A percentile compares a stretch with the other conserved stretches of the same genome.
phyloP scores from a whole-genome alignment of 1,139 yeast genomes.

The Taphrina communis region DNA sequence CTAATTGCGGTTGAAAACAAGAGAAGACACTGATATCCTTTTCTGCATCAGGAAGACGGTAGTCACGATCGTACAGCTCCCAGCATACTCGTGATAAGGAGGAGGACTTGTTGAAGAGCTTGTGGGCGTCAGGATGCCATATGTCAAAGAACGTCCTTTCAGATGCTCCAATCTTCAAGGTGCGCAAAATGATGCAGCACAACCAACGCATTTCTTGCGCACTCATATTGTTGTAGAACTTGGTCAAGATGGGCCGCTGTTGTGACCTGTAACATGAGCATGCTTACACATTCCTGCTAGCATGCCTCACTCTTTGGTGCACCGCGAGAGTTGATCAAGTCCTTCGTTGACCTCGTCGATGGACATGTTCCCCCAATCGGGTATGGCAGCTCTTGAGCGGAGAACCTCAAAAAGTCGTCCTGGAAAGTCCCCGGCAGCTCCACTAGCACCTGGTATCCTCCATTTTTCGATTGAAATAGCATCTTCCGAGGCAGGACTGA shows the following conservation, averaged over 20 bases:
- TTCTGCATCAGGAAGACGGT: conserved; percentile 57
- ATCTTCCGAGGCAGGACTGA: conserved; percentile 61
- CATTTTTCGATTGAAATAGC: conserved; percentile 58
- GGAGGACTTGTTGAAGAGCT: conserved; percentile 69
- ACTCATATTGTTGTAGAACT: conserved; percentile 63
- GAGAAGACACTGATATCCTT: conserved; percentile 48
- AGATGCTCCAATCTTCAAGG: conserved; percentile 61
- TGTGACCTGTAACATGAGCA: conserved; percentile 46
- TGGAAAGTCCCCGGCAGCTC: conserved; percentile 55
- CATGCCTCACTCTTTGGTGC: conserved; percentile 41
- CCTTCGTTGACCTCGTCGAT: conserved; percentile 64
- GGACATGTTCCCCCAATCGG: conserved; percentile 54
- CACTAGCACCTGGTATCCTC: conserved; percentile 52
- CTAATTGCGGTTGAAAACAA: conserved; percentile 65
- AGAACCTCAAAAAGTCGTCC: conserved; percentile 53
- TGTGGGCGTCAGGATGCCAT: conserved; percentile 84
- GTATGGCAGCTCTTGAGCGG: conserved; percentile 54
- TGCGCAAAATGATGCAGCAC: conserved; percentile 68
- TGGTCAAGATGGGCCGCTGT: conserved; percentile 55
- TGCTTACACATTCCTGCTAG: not conserved
- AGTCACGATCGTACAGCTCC: conserved; percentile 60
- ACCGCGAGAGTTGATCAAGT: conserved; percentile 60
- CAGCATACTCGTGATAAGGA: conserved; percentile 67
- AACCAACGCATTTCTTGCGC: conserved; percentile 74
- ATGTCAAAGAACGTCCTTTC: conserved; percentile 65